Conservation (phyloP, 768 basidiomycete genomes). For the Trametes meyenii region DNA sequence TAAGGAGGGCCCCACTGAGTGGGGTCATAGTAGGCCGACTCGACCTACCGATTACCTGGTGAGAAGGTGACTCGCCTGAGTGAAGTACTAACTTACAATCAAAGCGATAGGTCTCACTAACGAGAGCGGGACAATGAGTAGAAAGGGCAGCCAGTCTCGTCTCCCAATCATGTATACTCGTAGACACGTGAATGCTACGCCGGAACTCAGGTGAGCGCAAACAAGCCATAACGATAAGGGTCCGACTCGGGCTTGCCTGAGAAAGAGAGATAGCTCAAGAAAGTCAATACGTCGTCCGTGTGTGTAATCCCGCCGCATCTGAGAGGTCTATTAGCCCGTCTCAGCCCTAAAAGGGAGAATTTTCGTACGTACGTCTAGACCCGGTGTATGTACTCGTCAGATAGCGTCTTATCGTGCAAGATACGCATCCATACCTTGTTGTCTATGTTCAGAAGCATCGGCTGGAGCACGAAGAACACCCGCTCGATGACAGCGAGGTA, state of each 20-base stretch:
- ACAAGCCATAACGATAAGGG: too few relatives aligned
- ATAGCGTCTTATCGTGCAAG: not conserved
- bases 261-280: not conserved
- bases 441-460: not conserved
- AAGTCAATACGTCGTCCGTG: not conserved
- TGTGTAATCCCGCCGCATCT: not conserved
- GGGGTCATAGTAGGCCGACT: too few relatives aligned
- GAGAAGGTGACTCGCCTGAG: not conserved
- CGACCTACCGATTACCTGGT: too few relatives aligned
- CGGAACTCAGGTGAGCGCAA: too few relatives aligned
- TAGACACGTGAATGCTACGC: not conserved
- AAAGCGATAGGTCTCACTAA: conserved; percentile 5
- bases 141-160: conserved; percentile 18
- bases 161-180: conserved; percentile 23
- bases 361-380: not conserved
- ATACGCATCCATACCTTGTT: not conserved
- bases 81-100: not conserved
- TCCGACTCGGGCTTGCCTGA: not conserved
- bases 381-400: not conserved
- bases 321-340: not conserved
- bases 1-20: too few relatives aligned
- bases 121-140: conserved; percentile 7
- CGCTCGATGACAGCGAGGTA: conserved; percentile 6
- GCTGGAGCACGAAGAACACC: not conserved
- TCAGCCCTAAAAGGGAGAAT: not conserved